Base-by-base conservation (phyloP, 345 rosid genomes). In the Triadica sebifera region DNA sequence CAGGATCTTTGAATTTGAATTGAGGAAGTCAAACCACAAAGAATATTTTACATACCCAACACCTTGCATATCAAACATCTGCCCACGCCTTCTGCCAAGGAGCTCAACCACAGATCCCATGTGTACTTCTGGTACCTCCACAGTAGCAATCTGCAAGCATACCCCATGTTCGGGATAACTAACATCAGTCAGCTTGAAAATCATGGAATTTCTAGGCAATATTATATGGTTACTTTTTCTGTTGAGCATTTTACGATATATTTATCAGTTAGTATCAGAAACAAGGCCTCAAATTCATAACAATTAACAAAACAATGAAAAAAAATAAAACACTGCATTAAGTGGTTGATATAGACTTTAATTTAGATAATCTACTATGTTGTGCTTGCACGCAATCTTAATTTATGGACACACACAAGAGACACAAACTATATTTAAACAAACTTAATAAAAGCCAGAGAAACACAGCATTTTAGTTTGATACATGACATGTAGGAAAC, bases 51-150 rank as follows among this genome's bases (percentile, higher is more conserved):
- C 89, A 24, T 73, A 92, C 97, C 96, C 97, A 72, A 86, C 87
- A 61, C 89, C 89, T 75, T 92, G 89, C 98, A 92, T 94, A 80
- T 94, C 97, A 82, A 88, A 85, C 97, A 94, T 94, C 84, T 81
- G 93, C 55, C 97, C 98, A 55, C 97, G 97, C 80, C 98, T 89
- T 89, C 72, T 89, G 24, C 98, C 98, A 72, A 92, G 93, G 83
- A 94, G 98, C 83, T 94, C 98, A 82, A 94, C 97, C 55, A 92
- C 98, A 81, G 97, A 71, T 25, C 98, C 98, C 97, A 92, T 87
- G 81, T 92, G 91, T 74, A 71, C 86, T 86, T 94, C 98, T 24
- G 98, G 97, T 74, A 94, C 97, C 82, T 94, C 98, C 75, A 94
- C 98, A 19, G 90, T 85, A 43, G 98, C 98, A 43, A 91, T 78